Percentiles rank a stretch among this genome's conserved stretches.
These are phyloP conservation scores for Helichrysum umbraculigerum DNA, from an alignment of 129 eudicot genomes.

Conservation along the genomic window DNA sequence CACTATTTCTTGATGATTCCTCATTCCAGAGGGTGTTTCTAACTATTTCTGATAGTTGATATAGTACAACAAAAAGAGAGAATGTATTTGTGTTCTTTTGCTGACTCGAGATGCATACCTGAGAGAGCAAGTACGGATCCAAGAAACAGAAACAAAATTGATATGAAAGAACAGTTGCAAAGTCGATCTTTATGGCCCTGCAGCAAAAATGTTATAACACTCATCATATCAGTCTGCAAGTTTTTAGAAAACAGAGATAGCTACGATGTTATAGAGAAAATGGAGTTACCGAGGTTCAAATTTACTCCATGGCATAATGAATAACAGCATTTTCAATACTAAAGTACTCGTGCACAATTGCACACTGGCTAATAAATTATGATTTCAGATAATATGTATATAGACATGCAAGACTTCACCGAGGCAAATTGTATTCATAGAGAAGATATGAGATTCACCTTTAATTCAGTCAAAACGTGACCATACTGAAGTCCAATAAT, in stretches of 20 bases:
- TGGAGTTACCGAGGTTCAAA: slow-evolving; percentile 1
- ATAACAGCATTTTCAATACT: slow-evolving; percentile 1
- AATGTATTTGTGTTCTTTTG: not conserved
- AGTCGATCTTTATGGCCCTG: slow-evolving; percentile 81
- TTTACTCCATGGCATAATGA: slow-evolving; percentile 6
- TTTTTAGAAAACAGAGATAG: slow-evolving; percentile 1
- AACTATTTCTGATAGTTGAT: slow-evolving; percentile 9
- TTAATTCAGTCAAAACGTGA: slow-evolving; percentile 56
- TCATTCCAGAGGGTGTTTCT: not conserved
- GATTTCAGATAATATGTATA: slow-evolving; percentile 3
- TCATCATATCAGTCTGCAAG: not conserved
- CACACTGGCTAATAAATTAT: slow-evolving; percentile 4
- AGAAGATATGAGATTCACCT: slow-evolving; percentile 40
- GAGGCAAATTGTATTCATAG: no score
- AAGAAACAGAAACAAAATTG: slow-evolving; percentile 43
- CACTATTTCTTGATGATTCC: not conserved
- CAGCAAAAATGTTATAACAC: slow-evolving; percentile 2
- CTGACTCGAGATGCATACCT: slow-evolving; percentile 43
- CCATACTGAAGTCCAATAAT: slow-evolving; percentile 80
- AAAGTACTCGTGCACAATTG: not conserved
- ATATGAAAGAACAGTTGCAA: slow-evolving; percentile 50
- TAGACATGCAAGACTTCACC: slow-evolving; percentile 35
- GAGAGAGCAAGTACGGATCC: slow-evolving; percentile 53
- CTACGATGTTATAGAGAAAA: slow-evolving; percentile 11
- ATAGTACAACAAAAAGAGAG: not conserved